These are phyloP conservation scores for Leucosporidium scottii DNA, from an alignment of 768 basidiomycete genomes.

Conservation along the genomic window DNA sequence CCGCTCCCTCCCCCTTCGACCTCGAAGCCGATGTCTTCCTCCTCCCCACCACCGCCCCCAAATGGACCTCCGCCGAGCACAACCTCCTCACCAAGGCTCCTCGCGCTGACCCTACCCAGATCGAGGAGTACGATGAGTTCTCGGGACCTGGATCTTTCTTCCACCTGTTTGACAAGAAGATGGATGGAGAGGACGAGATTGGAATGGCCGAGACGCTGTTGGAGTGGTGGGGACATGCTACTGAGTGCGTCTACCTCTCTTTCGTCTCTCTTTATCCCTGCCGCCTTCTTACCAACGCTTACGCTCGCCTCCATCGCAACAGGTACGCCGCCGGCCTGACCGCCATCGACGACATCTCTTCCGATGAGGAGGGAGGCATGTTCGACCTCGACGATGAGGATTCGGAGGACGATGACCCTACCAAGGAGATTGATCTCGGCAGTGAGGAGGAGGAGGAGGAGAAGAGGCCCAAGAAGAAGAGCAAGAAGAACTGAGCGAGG, in stretches of 20 bases:
- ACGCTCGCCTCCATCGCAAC: too few species aligned
- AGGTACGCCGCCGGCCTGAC: conserved; percentile 30
- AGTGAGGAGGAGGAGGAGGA: conserved; percentile 15
- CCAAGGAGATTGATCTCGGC: conserved; percentile 29
- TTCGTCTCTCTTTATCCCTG: not conserved
- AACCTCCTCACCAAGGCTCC: conserved; percentile 31
- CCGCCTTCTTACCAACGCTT: fast-evolving
- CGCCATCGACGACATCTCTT: conserved; percentile 22
- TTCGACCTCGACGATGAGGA: conserved; percentile 16
- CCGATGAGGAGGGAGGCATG: conserved; percentile 24
- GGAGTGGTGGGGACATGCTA: conserved; percentile 26
- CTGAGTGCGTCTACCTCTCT: conserved; percentile 15
- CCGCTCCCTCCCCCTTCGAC: conserved; percentile 4
- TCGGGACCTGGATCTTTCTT: conserved; percentile 27
- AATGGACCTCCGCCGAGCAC: conserved; percentile 30
- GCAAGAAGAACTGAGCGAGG: conserved; percentile 14
- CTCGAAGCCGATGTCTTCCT: conserved; percentile 20
- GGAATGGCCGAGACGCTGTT: conserved; percentile 15
- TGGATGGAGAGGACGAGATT: conserved; percentile 19
- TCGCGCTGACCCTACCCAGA: not conserved
- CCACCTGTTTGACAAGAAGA: conserved; percentile 6
- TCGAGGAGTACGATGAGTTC: conserved; percentile 28
- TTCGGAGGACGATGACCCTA: conserved; percentile 29
- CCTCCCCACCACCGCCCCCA: not conserved
- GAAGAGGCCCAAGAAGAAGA: conserved; percentile 29